A percentile compares a stretch with the other conserved stretches of the same genome.
Conservation (phyloP, 306 rosid species). For the Medicago ruthenica region DNA sequence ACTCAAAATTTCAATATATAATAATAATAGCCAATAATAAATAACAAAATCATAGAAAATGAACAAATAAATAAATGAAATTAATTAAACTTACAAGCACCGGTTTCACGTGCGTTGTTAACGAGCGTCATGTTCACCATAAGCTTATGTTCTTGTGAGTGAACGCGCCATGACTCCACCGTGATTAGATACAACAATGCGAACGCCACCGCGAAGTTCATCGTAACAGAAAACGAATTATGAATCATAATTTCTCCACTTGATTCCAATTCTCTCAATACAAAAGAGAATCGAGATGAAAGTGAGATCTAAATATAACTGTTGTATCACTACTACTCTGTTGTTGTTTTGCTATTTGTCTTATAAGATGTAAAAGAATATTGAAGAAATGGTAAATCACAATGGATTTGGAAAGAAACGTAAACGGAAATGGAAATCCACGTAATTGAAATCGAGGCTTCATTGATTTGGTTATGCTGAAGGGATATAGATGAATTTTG, state of each 20-base stretch:
- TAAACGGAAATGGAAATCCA: constrained; percentile 31
- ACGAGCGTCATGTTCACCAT: constrained; percentile 77
- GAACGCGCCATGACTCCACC: constrained; percentile 46
- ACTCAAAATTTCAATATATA: not conserved
- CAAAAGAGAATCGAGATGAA: constrained; percentile 14
- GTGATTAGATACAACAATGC: constrained; percentile 41
- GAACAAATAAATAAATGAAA: not conserved
- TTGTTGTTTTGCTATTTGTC: constrained; percentile 28
- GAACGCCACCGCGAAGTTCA: constrained; percentile 42
- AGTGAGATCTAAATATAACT: constrained; percentile 21
- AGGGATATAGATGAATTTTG: constrained; percentile 29
- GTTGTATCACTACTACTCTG: not conserved
- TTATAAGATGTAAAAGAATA: not conserved
- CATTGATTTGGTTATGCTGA: constrained; percentile 34
- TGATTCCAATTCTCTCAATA: constrained; percentile 31
- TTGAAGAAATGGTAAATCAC: not conserved
- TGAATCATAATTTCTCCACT: constrained; percentile 1
- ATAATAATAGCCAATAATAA: not conserved
- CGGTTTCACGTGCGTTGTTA: constrained; percentile 56
- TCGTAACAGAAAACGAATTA: not conserved
- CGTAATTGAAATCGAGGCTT: constrained; percentile 36
- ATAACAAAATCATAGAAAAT: not conserved
- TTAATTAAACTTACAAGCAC: constrained; percentile 67
- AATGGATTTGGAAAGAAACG: not conserved
- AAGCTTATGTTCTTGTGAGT: constrained; percentile 49